Conservation (phyloP, 2,329 filamentous ascomycete species). For the Sclerotinia nivalis region DNA sequence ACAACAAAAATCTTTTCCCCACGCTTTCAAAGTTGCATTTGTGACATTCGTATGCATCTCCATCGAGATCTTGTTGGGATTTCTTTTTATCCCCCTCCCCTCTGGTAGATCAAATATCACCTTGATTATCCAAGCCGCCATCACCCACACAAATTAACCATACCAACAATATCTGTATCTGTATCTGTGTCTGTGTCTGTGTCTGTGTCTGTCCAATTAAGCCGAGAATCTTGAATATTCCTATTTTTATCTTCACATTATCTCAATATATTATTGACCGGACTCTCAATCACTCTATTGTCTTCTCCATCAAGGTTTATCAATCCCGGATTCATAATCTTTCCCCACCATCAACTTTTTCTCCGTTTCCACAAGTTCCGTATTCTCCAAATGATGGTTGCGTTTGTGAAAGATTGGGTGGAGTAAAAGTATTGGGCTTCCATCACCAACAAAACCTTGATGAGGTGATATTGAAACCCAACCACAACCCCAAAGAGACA, state of each 20-base stretch:
- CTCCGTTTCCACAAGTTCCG: neutral
- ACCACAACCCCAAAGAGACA: neutral
- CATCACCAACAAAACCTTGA: conserved; percentile 1
- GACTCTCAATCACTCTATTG: neutral
- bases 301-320: neutral
- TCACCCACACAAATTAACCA: neutral
- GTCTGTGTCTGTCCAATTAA: no score
- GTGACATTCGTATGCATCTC: conserved; percentile 13
- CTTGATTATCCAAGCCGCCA: neutral
- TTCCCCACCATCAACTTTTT: neutral
- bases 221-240: neutral
- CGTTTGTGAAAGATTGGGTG: neutral
- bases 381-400: neutral
- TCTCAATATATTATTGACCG: neutral
- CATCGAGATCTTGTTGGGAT: conserved; percentile 22
- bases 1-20: neutral
- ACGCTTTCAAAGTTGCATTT: conserved; percentile 12
- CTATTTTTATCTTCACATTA: neutral
- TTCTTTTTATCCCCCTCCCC: neutral
- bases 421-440: neutral
- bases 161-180: neutral
- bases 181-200: no score
- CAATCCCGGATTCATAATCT: neutral
- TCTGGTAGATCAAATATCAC: conserved; percentile 10
- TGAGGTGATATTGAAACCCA: conserved; percentile 19